phyloP scores from a whole-genome alignment of 1,284 basidiomycete species.

The Ganoderma lucidum region DNA sequence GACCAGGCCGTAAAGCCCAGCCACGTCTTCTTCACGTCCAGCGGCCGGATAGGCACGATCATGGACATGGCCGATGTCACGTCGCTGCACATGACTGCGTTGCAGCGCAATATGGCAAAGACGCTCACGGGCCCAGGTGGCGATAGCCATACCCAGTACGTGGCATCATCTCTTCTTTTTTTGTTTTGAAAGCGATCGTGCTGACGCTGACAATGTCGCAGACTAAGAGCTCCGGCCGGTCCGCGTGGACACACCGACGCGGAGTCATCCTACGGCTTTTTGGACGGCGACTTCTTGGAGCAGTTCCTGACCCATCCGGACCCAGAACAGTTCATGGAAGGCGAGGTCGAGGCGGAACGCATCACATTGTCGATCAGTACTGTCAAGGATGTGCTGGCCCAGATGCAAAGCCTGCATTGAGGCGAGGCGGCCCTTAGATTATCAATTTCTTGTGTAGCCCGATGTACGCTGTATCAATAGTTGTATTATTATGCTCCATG shows the following conservation, averaged over 20 bases:
- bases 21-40: conserved; percentile 81
- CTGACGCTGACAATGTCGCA: conserved; percentile 38
- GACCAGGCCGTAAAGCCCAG: conserved; percentile 54
- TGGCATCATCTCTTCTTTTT: conserved; percentile 10
- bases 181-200: background rate
- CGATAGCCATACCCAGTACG: conserved; percentile 71
- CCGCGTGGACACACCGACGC: conserved; percentile 62
- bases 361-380: conserved; percentile 54
- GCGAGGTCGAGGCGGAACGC: conserved; percentile 61
- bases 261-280: conserved; percentile 76
- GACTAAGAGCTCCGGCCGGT: conserved; percentile 74
- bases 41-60: conserved; percentile 85
- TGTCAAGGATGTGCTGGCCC: conserved; percentile 61
- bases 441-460: background rate
- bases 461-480: background rate
- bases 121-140: conserved; percentile 65
- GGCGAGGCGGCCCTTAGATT: background rate
- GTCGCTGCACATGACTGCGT: conserved; percentile 71
- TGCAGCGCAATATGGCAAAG: conserved; percentile 82
- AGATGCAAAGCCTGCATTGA: conserved; percentile 70
- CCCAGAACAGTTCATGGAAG: conserved; percentile 55
- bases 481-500: background rate
- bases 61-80: conserved; percentile 67
- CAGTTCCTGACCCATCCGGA: conserved; percentile 58
- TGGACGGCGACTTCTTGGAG: conserved; percentile 91